A percentile compares a stretch with the other conserved stretches of the same genome.
phyloP scores from a whole-genome alignment of 1,284 basidiomycete genomes.

The Exsudoporus floridanus region DNA sequence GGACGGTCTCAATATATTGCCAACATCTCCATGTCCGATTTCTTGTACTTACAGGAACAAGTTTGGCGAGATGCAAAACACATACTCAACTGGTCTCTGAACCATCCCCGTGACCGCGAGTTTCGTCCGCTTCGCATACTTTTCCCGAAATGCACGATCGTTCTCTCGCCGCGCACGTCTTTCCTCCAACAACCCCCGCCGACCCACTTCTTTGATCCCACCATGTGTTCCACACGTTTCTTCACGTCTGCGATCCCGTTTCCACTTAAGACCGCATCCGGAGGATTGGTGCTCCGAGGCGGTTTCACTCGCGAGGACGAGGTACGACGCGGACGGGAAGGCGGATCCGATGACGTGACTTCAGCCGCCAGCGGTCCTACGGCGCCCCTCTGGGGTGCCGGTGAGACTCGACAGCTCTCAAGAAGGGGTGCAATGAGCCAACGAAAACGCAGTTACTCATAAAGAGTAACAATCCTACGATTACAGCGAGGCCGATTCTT shows the following conservation, averaged over 20 bases:
- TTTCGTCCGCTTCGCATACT: background rate
- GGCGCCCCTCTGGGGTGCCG: too few relatives aligned
- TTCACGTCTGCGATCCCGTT: background rate
- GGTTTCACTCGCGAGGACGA: background rate
- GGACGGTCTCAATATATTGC: too few relatives aligned
- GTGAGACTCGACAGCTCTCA: too few relatives aligned
- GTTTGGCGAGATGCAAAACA: background rate
- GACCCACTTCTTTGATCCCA: too few relatives aligned
- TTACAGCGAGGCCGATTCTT: too few relatives aligned
- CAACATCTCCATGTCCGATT: too few relatives aligned
- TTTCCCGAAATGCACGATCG: background rate
- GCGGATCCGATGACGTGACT: background rate
- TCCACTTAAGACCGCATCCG: background rate
- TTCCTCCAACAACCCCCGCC: constrained; percentile 74
- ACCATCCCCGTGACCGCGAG: background rate
- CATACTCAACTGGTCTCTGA: background rate
- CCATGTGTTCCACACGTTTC: background rate
- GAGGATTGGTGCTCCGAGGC: background rate
- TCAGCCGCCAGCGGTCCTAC: too few relatives aligned
- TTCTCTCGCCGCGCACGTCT: constrained; percentile 61
- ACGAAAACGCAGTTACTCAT: too few relatives aligned
- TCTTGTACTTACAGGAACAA: background rate
- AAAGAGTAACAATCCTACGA: too few relatives aligned
- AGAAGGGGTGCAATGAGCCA: too few relatives aligned
- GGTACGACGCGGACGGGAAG: background rate